Conservation (phyloP, 306 rosid genomes). For the Trifolium fragiferum region DNA sequence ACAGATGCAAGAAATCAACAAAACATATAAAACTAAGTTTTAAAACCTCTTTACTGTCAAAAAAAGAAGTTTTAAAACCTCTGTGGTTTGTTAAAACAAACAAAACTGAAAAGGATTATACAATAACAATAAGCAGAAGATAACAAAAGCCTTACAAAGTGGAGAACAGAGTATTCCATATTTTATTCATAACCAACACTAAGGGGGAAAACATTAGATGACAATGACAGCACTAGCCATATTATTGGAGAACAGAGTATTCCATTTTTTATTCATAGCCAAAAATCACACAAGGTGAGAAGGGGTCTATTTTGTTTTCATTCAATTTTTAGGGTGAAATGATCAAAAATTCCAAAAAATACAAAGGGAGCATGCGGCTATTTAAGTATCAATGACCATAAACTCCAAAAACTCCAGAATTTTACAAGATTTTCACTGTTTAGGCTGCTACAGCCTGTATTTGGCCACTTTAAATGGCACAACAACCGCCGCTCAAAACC, state of each 20-base stretch:
- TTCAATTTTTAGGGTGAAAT: too few relatives aligned
- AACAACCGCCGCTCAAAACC: neutral
- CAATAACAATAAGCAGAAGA: neutral
- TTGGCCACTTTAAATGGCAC: neutral
- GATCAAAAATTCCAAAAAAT: too few relatives aligned
- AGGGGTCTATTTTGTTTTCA: too few relatives aligned
- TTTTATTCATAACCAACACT: neutral
- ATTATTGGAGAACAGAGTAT: neutral
- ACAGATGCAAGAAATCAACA: constrained; percentile 30
- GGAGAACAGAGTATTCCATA: neutral
- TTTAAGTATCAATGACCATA: neutral
- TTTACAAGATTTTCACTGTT: neutral
- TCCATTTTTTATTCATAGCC: too few relatives aligned
- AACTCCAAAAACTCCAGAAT: neutral
- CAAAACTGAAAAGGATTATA: neutral
- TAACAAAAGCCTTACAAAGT: neutral
- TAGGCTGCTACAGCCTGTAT: neutral
- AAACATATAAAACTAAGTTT: constrained; percentile 19
- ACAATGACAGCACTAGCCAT: constrained; percentile 10
- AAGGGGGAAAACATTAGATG: neutral
- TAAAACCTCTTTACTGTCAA: neutral
- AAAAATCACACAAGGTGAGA: neutral
- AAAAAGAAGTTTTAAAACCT: neutral
- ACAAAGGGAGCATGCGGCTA: too few relatives aligned
- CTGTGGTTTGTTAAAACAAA: neutral